Evolutionary conservation across 805 yeast species (phyloP), one percentile per base, ranked within the genome.

Genomic region (Lachancea kluyveri): DNA sequence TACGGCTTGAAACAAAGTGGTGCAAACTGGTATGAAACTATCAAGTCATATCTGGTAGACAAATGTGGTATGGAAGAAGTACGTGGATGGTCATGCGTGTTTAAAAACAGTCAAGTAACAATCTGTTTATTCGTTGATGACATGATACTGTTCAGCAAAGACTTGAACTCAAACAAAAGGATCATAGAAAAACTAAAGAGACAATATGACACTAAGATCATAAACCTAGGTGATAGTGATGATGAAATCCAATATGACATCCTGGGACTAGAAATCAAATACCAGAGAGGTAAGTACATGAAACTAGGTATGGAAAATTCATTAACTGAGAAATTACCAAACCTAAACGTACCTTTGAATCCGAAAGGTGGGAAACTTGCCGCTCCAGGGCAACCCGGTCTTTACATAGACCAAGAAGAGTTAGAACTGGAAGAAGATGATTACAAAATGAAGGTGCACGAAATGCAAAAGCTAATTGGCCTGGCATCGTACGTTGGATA

Each of bases 101-200:
- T 39, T 21, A 33, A 31, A 21, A 35, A 32, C 16, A 14, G 28
- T 5, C 15, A 27, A 6, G 14, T 35, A 9, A 32, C 31, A 8
- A 26, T 39, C 5, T 30, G 40, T 17, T 17, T 40, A 12, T 42
- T 42, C 11, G 42, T 38, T 7, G 44, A 42, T 14, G 44, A 37
- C 28, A 42, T 42, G 42, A 18, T 42, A 10, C 26, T 41, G 8
- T 19, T 39, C 17, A 21, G 38, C 11, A 14, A 24, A 10, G 30
- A 28, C 21, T 11, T 33, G 8, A 11, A 22, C 12, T 16, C 20
- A 12, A 10, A 21, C 12, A n/a, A n/a, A n/a, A n/a, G n/a, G n/a
- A 19, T 33, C 11, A 12, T 28, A 8, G 20, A 19, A 3, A 22
- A 21, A 8, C 36, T 41, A 5, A 21, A 19, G 12, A 19, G 9